Evolutionary conservation across 164 flowering plant genomes (phyloP).

Genomic region (Amborella trichopoda): DNA sequence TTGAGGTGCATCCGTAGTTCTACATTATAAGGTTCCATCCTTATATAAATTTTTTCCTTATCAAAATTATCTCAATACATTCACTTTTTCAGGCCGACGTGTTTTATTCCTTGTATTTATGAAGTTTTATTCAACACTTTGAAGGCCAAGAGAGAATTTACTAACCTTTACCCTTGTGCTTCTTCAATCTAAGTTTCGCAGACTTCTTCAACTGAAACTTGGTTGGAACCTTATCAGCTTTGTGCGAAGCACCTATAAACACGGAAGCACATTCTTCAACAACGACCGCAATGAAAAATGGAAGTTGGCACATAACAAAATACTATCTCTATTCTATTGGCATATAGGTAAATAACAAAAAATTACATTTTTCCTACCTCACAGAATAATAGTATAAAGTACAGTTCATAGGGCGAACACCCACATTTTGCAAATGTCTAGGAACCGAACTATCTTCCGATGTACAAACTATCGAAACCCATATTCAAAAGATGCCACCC

Average conservation of each 20-base stretch:
- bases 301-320: too few relatives aligned
- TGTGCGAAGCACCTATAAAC: conserved; percentile 16
- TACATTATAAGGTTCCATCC: too few relatives aligned
- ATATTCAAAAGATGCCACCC: too few relatives aligned
- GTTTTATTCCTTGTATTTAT: too few relatives aligned
- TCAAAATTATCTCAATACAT: neutral
- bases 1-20: too few relatives aligned
- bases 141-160: neutral
- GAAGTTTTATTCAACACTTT: too few relatives aligned
- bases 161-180: conserved; percentile 15
- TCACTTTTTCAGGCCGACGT: too few relatives aligned
- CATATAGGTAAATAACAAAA: neutral
- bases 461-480: too few relatives aligned
- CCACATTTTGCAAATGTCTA: neutral
- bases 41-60: too few relatives aligned
- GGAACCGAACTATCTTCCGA: too few relatives aligned
- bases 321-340: too few relatives aligned
- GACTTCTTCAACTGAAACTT: conserved; percentile 18
- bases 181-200: conserved; percentile 17
- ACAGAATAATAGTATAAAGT: neutral
- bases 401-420: neutral
- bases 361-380: neutral
- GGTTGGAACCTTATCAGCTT: conserved; percentile 5
- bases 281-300: too few relatives aligned
- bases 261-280: conserved; percentile 1